Evolutionary conservation across 371 early-diverging fungal species (phyloP).

Genomic region (Mucor plumbeus): DNA sequence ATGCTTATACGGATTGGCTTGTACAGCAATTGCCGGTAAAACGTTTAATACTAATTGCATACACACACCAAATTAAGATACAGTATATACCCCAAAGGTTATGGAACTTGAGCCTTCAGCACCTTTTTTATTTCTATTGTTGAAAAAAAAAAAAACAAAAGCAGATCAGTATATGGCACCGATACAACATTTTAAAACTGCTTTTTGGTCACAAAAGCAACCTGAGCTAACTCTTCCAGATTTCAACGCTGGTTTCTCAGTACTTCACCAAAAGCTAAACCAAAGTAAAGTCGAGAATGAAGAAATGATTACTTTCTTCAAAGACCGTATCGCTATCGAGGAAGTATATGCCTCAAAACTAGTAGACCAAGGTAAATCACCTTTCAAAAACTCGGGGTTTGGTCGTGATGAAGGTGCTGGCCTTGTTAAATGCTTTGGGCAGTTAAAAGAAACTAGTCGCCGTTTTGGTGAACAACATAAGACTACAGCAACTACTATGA

Average conservation of each 20-base stretch:
- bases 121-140: neutral
- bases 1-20: neutral
- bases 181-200: constrained; percentile 48
- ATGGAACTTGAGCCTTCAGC: neutral
- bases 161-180: constrained; percentile 25
- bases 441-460: constrained; percentile 62
- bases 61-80: neutral
- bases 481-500: constrained; percentile 57
- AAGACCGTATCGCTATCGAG: constrained; percentile 71
- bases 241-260: constrained; percentile 58
- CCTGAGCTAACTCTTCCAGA: constrained; percentile 43
- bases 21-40: neutral
- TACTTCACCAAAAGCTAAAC: constrained; percentile 71
- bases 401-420: constrained; percentile 78
- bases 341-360: constrained; percentile 64
- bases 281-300: constrained; percentile 77
- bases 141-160: no score
- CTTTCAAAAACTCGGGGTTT: constrained; percentile 59
- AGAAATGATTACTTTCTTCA: constrained; percentile 70
- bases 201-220: constrained; percentile 55
- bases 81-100: neutral
- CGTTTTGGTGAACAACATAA: constrained; percentile 65
- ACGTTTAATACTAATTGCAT: neutral
- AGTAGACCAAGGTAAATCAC: constrained; percentile 53
- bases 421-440: constrained; percentile 67